phyloP scores from a whole-genome alignment of 352 stramenopile species.

The Thalassiosira livingstoniorum region DNA sequence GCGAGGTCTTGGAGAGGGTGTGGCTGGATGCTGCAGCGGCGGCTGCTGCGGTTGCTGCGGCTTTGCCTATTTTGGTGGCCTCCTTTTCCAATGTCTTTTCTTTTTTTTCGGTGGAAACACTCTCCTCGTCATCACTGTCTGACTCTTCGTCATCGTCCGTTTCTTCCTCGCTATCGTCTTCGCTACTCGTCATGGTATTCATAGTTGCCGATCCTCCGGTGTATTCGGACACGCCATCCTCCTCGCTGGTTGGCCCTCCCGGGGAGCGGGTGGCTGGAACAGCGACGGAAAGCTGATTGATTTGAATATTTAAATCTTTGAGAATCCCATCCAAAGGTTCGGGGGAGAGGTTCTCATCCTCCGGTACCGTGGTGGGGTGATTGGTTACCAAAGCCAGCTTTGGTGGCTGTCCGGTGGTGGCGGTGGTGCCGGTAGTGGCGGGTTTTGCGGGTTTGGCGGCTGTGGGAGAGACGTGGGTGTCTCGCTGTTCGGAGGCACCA shows the following conservation, averaged over 20 bases:
- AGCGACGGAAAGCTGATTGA: neutral
- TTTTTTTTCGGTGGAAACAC: neutral
- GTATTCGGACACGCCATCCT: conserved; percentile 20
- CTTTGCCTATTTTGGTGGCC: neutral
- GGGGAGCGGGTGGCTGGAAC: neutral
- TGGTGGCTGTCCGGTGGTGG: neutral
- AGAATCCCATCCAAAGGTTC: conserved; percentile 7
- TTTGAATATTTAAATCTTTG: conserved; percentile 1
- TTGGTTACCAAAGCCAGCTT: neutral
- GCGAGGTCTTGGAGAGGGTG: neutral
- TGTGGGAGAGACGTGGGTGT: neutral
- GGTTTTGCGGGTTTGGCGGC: neutral
- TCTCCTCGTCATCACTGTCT: neutral
- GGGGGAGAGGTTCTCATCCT: neutral
- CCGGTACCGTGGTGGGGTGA: neutral
- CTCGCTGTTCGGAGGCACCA: neutral
- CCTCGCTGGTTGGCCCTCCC: neutral
- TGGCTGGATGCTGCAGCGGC: neutral
- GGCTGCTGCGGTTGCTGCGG: neutral
- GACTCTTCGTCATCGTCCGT: neutral
- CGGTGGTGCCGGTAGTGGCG: neutral
- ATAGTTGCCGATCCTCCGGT: neutral
- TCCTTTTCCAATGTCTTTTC: neutral
- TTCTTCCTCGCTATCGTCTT: neutral
- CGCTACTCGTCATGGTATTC: neutral